Base-by-base conservation (phyloP, 1,284 basidiomycete species). In the Boletellus deceptivus region DNA sequence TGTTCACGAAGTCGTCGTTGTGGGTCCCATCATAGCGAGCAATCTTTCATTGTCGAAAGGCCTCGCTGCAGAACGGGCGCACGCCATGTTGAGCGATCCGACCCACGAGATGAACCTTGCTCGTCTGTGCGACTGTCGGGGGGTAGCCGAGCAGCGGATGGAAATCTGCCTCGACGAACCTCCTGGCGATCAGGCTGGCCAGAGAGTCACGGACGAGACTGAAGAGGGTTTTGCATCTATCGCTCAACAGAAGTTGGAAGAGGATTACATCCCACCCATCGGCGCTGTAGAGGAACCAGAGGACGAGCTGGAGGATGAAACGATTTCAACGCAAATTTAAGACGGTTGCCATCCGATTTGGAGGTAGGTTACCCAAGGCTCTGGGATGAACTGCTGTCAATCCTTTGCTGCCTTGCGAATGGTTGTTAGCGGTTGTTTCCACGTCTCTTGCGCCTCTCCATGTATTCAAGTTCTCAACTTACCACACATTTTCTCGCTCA, bases 41-140 rank as follows among this genome's bases (percentile, higher is more conserved):
- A 86, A 79, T 53, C 66, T 75, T 25, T 73, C 75, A 6, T 71
- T 87, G 24, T 82, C 84, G 2, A 86, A 83, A 59, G 83, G 82
- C 24, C 74, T 83, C 39, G 85, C 79, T 3, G 77, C 86, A 2
- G 82, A 86, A 61, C 70, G 75, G 18, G 85, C 86, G 0, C 68
- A 79, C 27, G 61, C 67, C 17, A 65, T 79, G 29, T 71, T 90
- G 47, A 71, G 70, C 46, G 77, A 86, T 52, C 54, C 68, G 3
- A 61, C 59, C 14, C 76, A 74, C 22, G 72, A 75, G 2, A 72
- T 74, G 48, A 69, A 63, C 29, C 65, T 88, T 31, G 54, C 59
- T 0, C 64, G 69, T 11, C 46, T 89, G n/a, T 89, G 86, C 59
- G 67, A 74, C 44, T 89, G 86, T 58, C 65, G 61, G 42, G 61